Evolutionary conservation across 2,329 filamentous ascomycete species (phyloP), one percentile per base, ranked within the genome.

Genomic region (Ciborinia camelliae): DNA sequence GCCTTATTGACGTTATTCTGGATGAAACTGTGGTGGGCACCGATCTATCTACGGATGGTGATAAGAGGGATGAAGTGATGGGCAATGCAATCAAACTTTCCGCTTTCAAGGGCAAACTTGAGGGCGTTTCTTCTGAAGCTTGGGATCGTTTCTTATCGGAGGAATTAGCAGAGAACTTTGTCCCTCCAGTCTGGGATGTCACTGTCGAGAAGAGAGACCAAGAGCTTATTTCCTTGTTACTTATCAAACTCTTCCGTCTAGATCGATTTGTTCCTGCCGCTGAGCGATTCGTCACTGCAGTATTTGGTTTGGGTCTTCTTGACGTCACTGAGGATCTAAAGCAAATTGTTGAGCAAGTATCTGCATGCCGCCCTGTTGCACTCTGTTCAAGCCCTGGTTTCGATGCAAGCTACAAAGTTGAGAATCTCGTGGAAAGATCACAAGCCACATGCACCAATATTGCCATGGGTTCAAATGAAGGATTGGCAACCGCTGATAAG

Each of bases 381-480:
- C 84, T 99, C 43, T 94, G 94, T 73, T 99, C 95, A 7, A 97
- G 90, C 73, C 92, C 94, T 66, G 95, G 95, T 45, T 99, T 99
- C 76, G 95, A 99, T 77, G 96, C 96, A 62, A 97, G 92, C 76
- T 99, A 98, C 86, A 99, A 99, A 82, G 95, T 99, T 66, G 95
- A 99, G 77, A 92, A 89, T 67, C 83, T 99, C 62, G 96, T 98
- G 37, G 91, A 97, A 77, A 86, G 91, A 70, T 88, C 87, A 76
- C 86, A 86, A 66, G 88, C 91, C 60, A 88, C 86, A 63, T 99
- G 95, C 79, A 93, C 92, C 66, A 97, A 97, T 77, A 97, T 99
- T 74, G 96, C 96, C 72, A 99, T 99, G 95, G 95, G 95, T 74
- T 98, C 95, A 53, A 96, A 96, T 74, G 95, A 99, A 81, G 91